A percentile compares a stretch with the other conserved stretches of the same genome.
phyloP scores from a whole-genome alignment of 305 asterid genomes.

The Fraxinus xanthoxyloides region DNA sequence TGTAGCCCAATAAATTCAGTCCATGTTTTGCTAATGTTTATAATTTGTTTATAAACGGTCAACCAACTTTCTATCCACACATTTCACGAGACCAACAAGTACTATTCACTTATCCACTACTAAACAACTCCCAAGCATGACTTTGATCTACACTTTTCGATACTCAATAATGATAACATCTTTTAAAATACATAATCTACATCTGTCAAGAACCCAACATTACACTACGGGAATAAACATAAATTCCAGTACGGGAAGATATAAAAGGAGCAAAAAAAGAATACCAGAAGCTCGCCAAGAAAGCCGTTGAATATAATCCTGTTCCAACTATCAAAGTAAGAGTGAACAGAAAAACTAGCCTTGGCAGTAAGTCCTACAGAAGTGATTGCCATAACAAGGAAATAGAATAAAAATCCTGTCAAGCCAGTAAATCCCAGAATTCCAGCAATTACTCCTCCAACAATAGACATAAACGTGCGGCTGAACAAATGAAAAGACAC shows the following conservation, averaged over 20 bases:
- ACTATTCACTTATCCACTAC: neutral
- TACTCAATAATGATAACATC: neutral
- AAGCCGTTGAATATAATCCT: slow-evolving; percentile 68
- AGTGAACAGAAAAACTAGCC: slow-evolving; percentile 70
- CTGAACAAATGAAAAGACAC: slow-evolving; percentile 36
- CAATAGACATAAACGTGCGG: slow-evolving; percentile 94
- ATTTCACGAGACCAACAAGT: too few species aligned
- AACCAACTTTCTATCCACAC: neutral
- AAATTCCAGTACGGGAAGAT: neutral
- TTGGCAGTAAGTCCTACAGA: slow-evolving; percentile 76
- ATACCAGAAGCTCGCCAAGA: slow-evolving; percentile 87
- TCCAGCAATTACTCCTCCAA: slow-evolving; percentile 89
- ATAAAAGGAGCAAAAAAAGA: neutral
- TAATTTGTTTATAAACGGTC: neutral
- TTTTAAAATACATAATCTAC: neutral
- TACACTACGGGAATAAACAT: neutral
- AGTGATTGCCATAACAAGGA: slow-evolving; percentile 77
- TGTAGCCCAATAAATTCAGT: neutral
- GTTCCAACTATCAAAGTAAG: slow-evolving; percentile 87
- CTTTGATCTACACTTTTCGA: neutral
- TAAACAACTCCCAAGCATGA: neutral
- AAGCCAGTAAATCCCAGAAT: slow-evolving; percentile 74
- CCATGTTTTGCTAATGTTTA: too few species aligned
- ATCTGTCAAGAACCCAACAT: neutral
- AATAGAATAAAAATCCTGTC: slow-evolving; percentile 76